phyloP scores from a whole-genome alignment of 257 asterid genomes.

The Paulownia fortunei region DNA sequence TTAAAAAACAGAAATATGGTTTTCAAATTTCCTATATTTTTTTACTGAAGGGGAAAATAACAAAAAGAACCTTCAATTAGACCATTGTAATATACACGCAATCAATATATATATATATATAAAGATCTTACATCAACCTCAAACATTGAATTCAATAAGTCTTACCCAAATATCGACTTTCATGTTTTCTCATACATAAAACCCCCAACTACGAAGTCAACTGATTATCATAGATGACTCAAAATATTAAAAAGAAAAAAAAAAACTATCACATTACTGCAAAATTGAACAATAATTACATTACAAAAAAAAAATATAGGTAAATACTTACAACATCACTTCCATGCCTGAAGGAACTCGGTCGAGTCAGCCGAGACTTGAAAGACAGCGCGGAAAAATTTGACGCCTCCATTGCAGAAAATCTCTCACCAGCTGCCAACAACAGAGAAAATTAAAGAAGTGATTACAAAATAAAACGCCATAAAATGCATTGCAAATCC shows the following conservation, averaged over 20 bases:
- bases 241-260: neutral
- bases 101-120: neutral
- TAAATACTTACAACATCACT: constrained; percentile 22
- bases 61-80: no score
- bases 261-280: neutral
- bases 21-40: no score
- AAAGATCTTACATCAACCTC: neutral
- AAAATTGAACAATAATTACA: neutral
- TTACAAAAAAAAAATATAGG: neutral
- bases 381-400: constrained; percentile 43
- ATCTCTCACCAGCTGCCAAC: constrained; percentile 43
- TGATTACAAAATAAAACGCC: constrained; percentile 7
- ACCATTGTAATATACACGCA: neutral
- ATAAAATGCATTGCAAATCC: constrained; percentile 14
- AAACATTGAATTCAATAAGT: neutral
- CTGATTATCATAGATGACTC: neutral
- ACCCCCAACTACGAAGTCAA: constrained; percentile 21
- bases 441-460: constrained; percentile 15
- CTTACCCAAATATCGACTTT: neutral
- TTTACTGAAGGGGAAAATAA: no score
- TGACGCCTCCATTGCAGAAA: constrained; percentile 53
- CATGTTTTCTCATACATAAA: neutral
- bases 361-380: constrained; percentile 43
- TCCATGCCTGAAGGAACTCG: constrained; percentile 44
- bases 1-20: neutral